Conservation (phyloP, 192 early-diverging fungal genomes). For the Podila epigama region DNA sequence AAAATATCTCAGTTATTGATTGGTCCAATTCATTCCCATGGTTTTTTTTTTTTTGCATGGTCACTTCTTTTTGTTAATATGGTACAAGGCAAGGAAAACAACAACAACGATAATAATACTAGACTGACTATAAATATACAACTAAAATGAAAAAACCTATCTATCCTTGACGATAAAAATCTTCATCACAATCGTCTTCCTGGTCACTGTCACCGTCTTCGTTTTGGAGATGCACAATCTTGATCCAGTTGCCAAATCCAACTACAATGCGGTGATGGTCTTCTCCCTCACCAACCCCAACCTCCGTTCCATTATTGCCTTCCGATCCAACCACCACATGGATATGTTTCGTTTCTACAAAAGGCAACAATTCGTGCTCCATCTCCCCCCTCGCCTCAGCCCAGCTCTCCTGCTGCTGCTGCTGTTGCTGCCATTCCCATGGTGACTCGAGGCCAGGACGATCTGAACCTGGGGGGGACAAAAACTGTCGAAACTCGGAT, state of each 20-base stretch:
- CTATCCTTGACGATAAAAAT: too few species aligned
- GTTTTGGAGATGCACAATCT: slow-evolving; percentile 27
- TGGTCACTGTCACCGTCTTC: slow-evolving; percentile 25
- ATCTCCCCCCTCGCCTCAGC: neutral
- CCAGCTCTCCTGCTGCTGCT: neutral
- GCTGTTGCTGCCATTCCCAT: neutral
- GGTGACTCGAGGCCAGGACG: neutral
- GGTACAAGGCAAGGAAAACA: too few species aligned
- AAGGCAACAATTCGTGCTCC: slow-evolving; percentile 23
- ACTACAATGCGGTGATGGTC: slow-evolving; percentile 29
- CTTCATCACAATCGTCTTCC: neutral
- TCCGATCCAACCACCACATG: slow-evolving; percentile 1
- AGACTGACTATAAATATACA: too few species aligned
- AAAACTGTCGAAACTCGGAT: neutral
- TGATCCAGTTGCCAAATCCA: slow-evolving; percentile 47
- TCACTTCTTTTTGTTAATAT: too few species aligned
- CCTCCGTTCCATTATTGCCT: neutral
- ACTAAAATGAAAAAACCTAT: too few species aligned
- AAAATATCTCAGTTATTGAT: too few species aligned
- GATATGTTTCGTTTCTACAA: slow-evolving; percentile 35
- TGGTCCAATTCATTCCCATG: too few species aligned
- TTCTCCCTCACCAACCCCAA: neutral
- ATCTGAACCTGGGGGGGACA: slow-evolving; percentile 6
- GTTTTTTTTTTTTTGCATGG: too few species aligned
- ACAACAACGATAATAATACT: too few species aligned